Evolutionary conservation across 371 early-diverging fungal genomes (phyloP).

Genomic region (Sporodiniella umbellata): DNA sequence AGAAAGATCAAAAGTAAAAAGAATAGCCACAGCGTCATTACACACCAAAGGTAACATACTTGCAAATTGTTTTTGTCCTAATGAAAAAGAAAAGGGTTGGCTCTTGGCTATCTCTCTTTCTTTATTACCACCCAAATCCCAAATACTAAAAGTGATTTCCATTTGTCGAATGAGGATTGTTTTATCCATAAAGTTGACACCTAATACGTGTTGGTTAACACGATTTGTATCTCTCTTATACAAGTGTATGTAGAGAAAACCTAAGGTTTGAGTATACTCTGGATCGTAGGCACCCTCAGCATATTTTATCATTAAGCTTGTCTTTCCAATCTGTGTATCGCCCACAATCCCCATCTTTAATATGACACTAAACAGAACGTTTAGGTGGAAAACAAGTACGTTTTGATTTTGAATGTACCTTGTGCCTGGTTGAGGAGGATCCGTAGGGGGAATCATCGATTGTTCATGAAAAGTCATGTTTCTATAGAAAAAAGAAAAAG

Average conservation of each 20-base stretch:
- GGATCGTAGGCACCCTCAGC: constrained; percentile 96
- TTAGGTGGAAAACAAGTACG: neutral
- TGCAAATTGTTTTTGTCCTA: constrained; percentile 93
- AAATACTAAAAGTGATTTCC: constrained; percentile 96
- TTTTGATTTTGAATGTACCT: too few relatives aligned
- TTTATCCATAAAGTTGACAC: constrained; percentile 99
- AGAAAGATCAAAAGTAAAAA: constrained; percentile 96
- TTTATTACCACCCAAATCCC: constrained; percentile 95
- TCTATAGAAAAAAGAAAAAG: neutral
- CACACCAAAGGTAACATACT: constrained; percentile 97
- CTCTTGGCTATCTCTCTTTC: constrained; percentile 1
- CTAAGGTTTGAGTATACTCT: constrained; percentile 97
- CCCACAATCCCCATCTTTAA: constrained; percentile 98
- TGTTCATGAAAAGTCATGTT: neutral
- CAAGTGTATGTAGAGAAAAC: too few relatives aligned
- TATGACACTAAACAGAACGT: constrained; percentile 47
- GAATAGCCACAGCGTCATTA: constrained; percentile 91
- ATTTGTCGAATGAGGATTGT: constrained; percentile 88
- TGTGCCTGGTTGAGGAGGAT: too few relatives aligned
- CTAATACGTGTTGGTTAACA: too few relatives aligned
- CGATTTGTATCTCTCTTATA: too few relatives aligned
- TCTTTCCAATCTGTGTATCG: constrained; percentile 98
- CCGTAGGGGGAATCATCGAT: neutral
- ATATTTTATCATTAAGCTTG: constrained; percentile 97
- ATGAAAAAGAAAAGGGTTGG: neutral